Base-by-base conservation (phyloP, 495 filamentous ascomycete species). In the Xylaria longipes region DNA sequence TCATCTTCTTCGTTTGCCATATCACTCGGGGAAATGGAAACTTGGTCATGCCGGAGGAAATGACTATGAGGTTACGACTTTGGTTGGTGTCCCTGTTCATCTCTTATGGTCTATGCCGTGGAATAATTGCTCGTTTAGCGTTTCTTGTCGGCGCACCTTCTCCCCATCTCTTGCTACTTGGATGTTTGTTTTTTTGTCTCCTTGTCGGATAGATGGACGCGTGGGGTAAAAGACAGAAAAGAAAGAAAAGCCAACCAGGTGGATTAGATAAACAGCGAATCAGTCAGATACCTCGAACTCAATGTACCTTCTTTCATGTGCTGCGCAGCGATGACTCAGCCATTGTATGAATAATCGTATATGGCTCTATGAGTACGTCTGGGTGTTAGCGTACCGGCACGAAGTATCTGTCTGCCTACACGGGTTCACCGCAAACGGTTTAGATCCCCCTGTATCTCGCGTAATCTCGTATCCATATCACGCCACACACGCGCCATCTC, bases 401-500 rank as follows among this genome's bases (percentile, higher is more conserved):
- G n/a, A n/a, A 9, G 17, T n/a, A 22, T 50, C n/a, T 20, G 9
- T 9, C 7, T 11, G 50, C 25, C 29, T 8, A 4, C 27, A 0
- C 29, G 15, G 1, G 11, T 52, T 52, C 60, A 75, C 31, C 76
- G 79, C 75, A 91, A 76, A 50, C 87, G 81, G 72, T 87, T 82
- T 71, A 92, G 82, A 76, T 91, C 90, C 68, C 78, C 84, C 71
- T 82, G 80, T 1, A 89, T 86, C n/a, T 86, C 84, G 66, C 86
- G 83, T 8, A 91, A 72, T 67, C 90, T 85, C 68, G 76, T 80
- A 4, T 81, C 80, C 77, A 91, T 84, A 52, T 84, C 82, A 1
- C 84, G 79, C 80, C 88, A 91, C n/a, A 87, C 85, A 71, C 86
- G 83, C 11, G 87, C 87, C 81, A 90, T 89, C 80, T 91, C 88